These are phyloP conservation scores for Colletotrichum magnum DNA, from an alignment of 2,329 filamentous ascomycete species.

Conservation along the genomic window DNA sequence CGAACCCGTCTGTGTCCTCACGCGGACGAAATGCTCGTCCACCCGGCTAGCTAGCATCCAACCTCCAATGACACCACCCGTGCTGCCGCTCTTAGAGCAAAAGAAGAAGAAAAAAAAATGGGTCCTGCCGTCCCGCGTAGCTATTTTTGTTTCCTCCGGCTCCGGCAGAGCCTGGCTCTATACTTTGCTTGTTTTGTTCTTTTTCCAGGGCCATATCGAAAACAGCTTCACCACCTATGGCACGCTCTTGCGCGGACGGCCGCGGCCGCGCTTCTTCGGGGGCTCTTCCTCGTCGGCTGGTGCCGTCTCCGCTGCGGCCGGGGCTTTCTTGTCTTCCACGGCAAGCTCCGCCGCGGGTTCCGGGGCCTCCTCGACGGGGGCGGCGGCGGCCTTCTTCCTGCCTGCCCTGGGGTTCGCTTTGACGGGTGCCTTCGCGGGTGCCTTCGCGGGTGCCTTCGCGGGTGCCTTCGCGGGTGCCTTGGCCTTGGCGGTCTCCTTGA, in stretches of 20 bases:
- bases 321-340: not conserved
- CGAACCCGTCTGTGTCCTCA: no score
- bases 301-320: not conserved
- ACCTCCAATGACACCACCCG: no score
- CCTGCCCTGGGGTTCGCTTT: not conserved
- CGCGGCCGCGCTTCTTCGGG: constrained; percentile 36
- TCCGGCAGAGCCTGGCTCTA: no score
- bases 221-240: not conserved
- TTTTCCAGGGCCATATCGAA: not conserved
- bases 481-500: not conserved
- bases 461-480: not conserved
- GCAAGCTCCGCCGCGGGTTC: not conserved
- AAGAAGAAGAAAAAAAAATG: no score
- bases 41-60: no score
- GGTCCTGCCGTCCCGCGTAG: no score
- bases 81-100: no score
- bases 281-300: constrained; percentile 19
- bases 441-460: not conserved
- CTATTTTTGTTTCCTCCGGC: no score
- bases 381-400: not conserved
- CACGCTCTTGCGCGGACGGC: constrained; percentile 27
- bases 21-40: no score
- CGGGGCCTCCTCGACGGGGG: not conserved
- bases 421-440: not conserved
- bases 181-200: no score